phyloP scores from a whole-genome alignment of 148 eudicot species.

The Suaeda aralocaspica region DNA sequence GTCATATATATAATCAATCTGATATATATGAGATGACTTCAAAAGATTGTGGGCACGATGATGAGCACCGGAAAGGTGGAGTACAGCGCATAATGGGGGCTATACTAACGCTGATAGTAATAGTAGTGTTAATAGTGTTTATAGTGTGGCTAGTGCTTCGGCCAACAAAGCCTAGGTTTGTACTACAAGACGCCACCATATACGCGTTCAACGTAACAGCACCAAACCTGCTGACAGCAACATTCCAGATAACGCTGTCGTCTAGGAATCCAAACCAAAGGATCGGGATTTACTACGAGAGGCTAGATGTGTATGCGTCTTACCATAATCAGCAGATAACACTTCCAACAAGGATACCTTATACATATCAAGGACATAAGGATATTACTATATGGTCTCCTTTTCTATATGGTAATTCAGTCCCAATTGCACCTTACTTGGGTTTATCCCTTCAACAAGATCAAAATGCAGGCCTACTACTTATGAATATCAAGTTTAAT shows the following conservation, averaged over 20 bases:
- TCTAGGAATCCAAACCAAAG: slow-evolving; percentile 43
- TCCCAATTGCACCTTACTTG: slow-evolving; percentile 35
- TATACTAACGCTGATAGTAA: slow-evolving; percentile 20
- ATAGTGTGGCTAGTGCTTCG: slow-evolving; percentile 45
- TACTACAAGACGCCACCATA: slow-evolving; percentile 49
- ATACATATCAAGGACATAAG: slow-evolving; percentile 38
- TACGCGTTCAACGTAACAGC: slow-evolving; percentile 39
- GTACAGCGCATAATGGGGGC: slow-evolving; percentile 19
- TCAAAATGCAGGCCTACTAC: slow-evolving; percentile 28
- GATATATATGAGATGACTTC: too few relatives aligned
- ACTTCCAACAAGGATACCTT: slow-evolving; percentile 34
- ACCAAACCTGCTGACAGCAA: slow-evolving; percentile 35
- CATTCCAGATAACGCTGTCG: slow-evolving; percentile 38
- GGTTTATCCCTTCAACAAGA: slow-evolving; percentile 26
- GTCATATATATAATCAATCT: too few relatives aligned
- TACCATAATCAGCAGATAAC: slow-evolving; percentile 44
- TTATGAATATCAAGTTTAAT: slow-evolving; percentile 32
- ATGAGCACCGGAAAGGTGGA: slow-evolving; percentile 12
- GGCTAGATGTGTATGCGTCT: slow-evolving; percentile 36
- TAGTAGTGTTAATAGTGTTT: slow-evolving; percentile 32
- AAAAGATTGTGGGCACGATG: slow-evolving; percentile 49
- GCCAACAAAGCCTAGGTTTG: slow-evolving; percentile 41
- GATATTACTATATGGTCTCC: slow-evolving; percentile 43
- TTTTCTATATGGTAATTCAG: slow-evolving; percentile 30
- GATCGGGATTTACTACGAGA: slow-evolving; percentile 43